Percentiles rank a stretch among this genome's conserved stretches.
These are phyloP conservation scores for Simplicillium sp. DNA, from an alignment of 2,329 filamentous ascomycete species.

Conservation along the genomic window DNA sequence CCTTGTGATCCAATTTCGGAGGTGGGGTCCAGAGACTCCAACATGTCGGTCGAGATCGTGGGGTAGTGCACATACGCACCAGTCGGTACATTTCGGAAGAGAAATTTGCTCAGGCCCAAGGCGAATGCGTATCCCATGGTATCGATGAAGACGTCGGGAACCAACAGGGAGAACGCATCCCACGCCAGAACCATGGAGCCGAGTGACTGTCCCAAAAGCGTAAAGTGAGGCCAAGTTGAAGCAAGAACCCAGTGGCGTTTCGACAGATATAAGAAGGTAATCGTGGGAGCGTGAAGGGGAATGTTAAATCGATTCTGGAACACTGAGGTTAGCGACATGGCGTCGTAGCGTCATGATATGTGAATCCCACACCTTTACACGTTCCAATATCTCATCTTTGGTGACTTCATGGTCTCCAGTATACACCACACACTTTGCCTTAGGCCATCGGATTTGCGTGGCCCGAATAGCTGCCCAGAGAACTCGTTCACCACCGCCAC, in stretches of 20 bases:
- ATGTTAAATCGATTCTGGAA: conserved; percentile 81
- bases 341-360: not conserved
- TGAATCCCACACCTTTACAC: conserved; percentile 52
- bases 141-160: conserved; percentile 90
- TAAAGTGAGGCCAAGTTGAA: conserved; percentile 85
- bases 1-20: conserved; percentile 53
- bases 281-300: conserved; percentile 67
- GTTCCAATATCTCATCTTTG: conserved; percentile 68
- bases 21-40: conserved; percentile 64
- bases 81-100: conserved; percentile 75
- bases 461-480: conserved; percentile 92
- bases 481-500: conserved; percentile 89
- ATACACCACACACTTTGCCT: conserved; percentile 84
- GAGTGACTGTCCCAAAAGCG: conserved; percentile 84
- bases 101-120: conserved; percentile 68
- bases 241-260: conserved; percentile 80
- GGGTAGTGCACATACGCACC: conserved; percentile 96
- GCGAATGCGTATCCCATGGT: conserved; percentile 98
- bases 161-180: conserved; percentile 85
- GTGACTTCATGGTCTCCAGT: conserved; percentile 87
- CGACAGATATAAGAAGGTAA: conserved; percentile 84
- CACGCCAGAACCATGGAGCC: conserved; percentile 81
- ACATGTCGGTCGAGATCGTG: conserved; percentile 97
- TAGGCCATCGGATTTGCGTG: conserved; percentile 81
- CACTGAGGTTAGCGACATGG: conserved; percentile 8